Conservation (phyloP, 495 filamentous ascomycete genomes). For the Penicillium parvum region DNA sequence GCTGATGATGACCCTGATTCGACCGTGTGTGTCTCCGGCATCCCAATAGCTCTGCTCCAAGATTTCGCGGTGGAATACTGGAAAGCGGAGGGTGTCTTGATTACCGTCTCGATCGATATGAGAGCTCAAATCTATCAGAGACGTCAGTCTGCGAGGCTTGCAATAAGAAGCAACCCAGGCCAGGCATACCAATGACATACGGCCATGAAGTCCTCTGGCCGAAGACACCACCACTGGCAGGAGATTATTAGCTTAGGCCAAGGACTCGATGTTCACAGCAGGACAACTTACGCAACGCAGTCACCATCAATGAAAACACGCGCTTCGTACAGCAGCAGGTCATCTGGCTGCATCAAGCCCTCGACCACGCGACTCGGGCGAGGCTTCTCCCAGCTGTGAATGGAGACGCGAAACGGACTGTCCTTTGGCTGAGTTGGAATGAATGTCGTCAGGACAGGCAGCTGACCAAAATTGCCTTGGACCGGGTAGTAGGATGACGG, state of each 20-base stretch:
- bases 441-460: conserved; percentile 75
- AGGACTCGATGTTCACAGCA: background rate
- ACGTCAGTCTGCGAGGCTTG: background rate
- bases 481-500: conserved; percentile 23
- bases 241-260: background rate
- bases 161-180: background rate
- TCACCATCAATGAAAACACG: conserved; percentile 68
- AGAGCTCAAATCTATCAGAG: conserved; percentile 20
- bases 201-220: conserved; percentile 57
- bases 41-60: conserved; percentile 69
- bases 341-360: conserved; percentile 56
- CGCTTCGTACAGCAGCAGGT: conserved; percentile 61
- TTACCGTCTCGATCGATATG: conserved; percentile 56
- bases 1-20: conserved; percentile 73
- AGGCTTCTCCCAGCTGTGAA: conserved; percentile 77
- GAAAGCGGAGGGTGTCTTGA: conserved; percentile 64
- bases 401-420: conserved; percentile 66
- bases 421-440: conserved; percentile 60
- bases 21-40: conserved; percentile 63
- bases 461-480: conserved; percentile 35
- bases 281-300: conserved; percentile 54
- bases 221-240: conserved; percentile 50
- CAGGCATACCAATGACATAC: conserved; percentile 47
- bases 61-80: conserved; percentile 66
- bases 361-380: conserved; percentile 57